Conservation (phyloP, 148 eudicot species). For the Chenopodium quinoa region DNA sequence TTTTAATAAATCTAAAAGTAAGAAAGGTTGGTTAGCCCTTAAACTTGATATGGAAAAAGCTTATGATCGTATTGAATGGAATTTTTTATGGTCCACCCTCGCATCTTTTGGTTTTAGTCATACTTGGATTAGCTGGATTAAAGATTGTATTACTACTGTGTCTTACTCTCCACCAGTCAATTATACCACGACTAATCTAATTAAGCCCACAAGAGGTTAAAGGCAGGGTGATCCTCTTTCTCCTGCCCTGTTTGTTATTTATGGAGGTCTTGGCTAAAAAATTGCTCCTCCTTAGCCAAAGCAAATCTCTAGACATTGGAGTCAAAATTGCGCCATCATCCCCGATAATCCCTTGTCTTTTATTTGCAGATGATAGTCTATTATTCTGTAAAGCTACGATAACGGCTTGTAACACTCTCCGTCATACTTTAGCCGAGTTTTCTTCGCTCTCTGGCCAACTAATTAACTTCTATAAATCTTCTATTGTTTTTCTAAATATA, state of each 20-base stretch:
- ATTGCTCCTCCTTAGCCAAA: background rate
- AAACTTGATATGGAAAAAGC: no score
- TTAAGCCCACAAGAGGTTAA: background rate
- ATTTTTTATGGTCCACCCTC: no score
- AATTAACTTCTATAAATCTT: background rate
- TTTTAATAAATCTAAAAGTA: background rate
- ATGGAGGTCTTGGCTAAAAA: background rate
- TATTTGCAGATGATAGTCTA: background rate
- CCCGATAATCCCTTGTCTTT: background rate
- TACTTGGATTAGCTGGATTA: background rate
- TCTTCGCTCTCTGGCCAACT: background rate
- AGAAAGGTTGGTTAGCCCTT: no score
- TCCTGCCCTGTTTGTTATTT: background rate
- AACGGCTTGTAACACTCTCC: fast-evolving
- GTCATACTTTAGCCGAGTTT: background rate
- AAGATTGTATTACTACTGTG: background rate
- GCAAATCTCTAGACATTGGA: background rate
- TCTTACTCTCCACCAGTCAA: background rate
- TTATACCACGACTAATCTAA: background rate
- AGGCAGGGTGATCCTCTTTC: background rate
- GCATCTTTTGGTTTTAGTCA: background rate
- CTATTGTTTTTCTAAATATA: background rate
- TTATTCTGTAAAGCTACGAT: background rate
- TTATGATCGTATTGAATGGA: no score
- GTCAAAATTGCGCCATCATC: background rate